Conservation (phyloP, 805 yeast genomes). For the Metschnikowia drakensbergensis region DNA sequence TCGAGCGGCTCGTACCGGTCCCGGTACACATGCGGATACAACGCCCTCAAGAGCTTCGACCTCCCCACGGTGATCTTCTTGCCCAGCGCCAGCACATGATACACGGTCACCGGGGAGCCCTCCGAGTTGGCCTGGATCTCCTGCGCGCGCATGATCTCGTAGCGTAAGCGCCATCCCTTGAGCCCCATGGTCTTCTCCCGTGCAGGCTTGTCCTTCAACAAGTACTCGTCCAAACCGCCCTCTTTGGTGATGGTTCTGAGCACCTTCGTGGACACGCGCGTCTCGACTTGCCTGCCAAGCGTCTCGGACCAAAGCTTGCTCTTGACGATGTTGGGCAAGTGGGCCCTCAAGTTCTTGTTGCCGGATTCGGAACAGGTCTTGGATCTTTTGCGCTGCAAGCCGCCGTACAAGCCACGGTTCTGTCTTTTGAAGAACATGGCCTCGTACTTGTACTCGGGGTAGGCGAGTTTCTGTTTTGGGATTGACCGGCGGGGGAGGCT, state of each 20-base stretch:
- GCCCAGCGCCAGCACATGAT: conserved; percentile 42
- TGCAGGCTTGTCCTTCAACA: conserved; percentile 82
- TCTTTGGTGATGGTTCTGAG: conserved; percentile 84
- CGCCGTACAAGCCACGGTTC: conserved; percentile 88
- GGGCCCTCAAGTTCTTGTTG: conserved; percentile 68
- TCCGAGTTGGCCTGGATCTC: conserved; percentile 38
- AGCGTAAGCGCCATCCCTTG: conserved; percentile 86
- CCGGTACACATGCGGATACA: conserved; percentile 49
- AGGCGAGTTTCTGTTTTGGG: conserved; percentile 12
- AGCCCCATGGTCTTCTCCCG: conserved; percentile 91
- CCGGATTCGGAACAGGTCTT: conserved; percentile 73
- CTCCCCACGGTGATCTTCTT: conserved; percentile 57
- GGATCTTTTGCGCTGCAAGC: conserved; percentile 73
- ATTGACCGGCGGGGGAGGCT: conserved; percentile 20
- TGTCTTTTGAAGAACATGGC: conserved; percentile 76
- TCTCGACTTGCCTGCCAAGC: conserved; percentile 50
- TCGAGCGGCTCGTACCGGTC: conserved; percentile 43
- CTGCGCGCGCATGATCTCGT: conserved; percentile 54
- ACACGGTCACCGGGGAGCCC: conserved; percentile 38
- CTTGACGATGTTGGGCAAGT: conserved; percentile 77
- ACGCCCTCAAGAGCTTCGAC: conserved; percentile 52
- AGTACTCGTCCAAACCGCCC: conserved; percentile 90
- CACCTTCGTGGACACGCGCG: conserved; percentile 74
- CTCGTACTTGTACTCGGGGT: conserved; percentile 53
- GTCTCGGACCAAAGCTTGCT: conserved; percentile 83